Evolutionary conservation across 352 stramenopile species (phyloP).

Genomic region (Globisporangium spiculum): DNA sequence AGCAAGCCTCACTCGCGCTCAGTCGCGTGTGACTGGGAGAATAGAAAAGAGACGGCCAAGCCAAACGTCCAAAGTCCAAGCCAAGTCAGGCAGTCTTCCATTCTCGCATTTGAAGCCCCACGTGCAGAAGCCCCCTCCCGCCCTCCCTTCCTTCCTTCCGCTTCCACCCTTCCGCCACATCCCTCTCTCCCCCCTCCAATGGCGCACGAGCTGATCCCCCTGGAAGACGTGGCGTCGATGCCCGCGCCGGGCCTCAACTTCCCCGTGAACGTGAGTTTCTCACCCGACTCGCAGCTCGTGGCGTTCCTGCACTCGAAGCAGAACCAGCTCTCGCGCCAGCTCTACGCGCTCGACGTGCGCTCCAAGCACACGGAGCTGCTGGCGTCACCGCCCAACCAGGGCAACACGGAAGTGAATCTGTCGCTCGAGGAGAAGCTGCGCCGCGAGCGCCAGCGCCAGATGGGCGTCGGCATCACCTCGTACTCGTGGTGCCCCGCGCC

Average conservation of each 20-base stretch:
- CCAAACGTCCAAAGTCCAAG: too few relatives aligned
- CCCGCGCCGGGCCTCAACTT: slow-evolving; percentile 79
- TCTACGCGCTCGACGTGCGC: slow-evolving; percentile 80
- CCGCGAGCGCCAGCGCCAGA: slow-evolving; percentile 87
- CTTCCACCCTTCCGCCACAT: neutral
- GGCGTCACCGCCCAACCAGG: slow-evolving; percentile 61
- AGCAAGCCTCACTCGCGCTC: neutral
- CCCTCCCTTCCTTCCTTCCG: neutral
- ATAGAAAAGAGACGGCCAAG: neutral
- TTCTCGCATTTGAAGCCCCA: slow-evolving; percentile 13
- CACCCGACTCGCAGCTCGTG: slow-evolving; percentile 74
- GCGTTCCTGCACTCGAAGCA: slow-evolving; percentile 85
- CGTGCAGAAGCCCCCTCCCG: neutral
- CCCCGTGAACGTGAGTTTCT: slow-evolving; percentile 83
- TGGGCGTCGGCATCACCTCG: slow-evolving; percentile 91
- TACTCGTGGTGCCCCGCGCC: slow-evolving; percentile 78
- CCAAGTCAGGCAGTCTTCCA: neutral
- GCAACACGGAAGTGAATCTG: slow-evolving; percentile 84
- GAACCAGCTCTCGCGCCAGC: slow-evolving; percentile 77
- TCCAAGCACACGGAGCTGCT: slow-evolving; percentile 54
- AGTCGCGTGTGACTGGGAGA: neutral
- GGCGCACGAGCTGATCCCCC: slow-evolving; percentile 51
- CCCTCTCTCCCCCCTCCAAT: neutral
- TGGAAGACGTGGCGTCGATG: slow-evolving; percentile 88
- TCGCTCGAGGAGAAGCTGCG: slow-evolving; percentile 91